A percentile compares a stretch with the other conserved stretches of the same genome.
Evolutionary conservation across 768 basidiomycete species (phyloP).

Genomic region (Mycena olivaceomarginata): DNA sequence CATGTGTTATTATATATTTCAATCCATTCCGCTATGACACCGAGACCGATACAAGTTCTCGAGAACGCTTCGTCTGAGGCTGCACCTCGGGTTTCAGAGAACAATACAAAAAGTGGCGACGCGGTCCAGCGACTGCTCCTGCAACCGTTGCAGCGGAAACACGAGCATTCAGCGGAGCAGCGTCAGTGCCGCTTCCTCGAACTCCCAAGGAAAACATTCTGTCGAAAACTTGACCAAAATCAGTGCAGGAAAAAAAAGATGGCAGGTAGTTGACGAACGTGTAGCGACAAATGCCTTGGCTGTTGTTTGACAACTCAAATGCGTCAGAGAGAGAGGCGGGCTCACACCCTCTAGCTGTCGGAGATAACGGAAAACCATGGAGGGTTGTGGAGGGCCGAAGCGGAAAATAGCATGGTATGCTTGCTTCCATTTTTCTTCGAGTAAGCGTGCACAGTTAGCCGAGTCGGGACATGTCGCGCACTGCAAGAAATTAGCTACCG

Average conservation of each 20-base stretch:
- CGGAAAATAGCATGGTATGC: constrained; percentile 92
- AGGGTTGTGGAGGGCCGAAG: constrained; percentile 94
- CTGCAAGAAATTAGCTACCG: constrained; percentile 59
- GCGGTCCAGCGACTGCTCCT: constrained; percentile 79
- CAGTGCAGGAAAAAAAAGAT: constrained; percentile 18
- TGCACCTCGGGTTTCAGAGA: constrained; percentile 78
- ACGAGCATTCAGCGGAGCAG: constrained; percentile 76
- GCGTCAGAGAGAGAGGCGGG: constrained; percentile 90
- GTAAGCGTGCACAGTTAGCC: constrained; percentile 82
- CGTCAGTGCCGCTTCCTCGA: constrained; percentile 83
- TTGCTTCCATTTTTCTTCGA: constrained; percentile 96
- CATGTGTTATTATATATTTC: constrained; percentile 43
- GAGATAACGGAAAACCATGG: constrained; percentile 95
- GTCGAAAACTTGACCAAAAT: constrained; percentile 80
- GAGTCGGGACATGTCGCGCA: constrained; percentile 91
- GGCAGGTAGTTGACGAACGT: constrained; percentile 65
- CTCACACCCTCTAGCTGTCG: constrained; percentile 94
- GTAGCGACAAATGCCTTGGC: constrained; percentile 94
- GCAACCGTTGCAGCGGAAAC: constrained; percentile 80
- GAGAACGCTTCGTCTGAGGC: constrained; percentile 66
- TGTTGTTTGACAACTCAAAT: constrained; percentile 91
- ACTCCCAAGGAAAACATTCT: constrained; percentile 92
- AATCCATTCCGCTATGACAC: constrained; percentile 28
- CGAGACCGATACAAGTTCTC: constrained; percentile 54
- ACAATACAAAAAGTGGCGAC: constrained; percentile 91